Conservation (phyloP, 805 yeast species). For the Candida sanyiensis region DNA sequence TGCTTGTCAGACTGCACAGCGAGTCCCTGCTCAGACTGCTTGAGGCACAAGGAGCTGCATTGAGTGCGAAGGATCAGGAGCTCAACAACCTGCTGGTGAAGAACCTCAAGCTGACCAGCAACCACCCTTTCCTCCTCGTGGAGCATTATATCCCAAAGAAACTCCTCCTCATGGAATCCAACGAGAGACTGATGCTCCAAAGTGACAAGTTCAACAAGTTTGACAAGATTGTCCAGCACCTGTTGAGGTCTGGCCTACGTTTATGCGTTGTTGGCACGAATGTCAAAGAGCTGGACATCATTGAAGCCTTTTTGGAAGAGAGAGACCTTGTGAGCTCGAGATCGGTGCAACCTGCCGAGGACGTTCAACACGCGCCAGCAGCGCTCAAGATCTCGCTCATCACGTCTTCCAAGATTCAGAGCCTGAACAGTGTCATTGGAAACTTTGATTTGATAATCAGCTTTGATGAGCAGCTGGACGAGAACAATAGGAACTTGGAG, state of each 20-base stretch:
- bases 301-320: conserved; percentile 78
- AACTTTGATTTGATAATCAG: conserved; percentile 40
- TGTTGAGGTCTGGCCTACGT: conserved; percentile 23
- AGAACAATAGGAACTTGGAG: conserved; percentile 27
- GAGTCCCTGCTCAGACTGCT: conserved; percentile 26
- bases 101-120: conserved; percentile 45
- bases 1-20: conserved; percentile 39
- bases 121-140: conserved; percentile 67
- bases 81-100: conserved; percentile 38
- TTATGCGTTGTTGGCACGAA: conserved; percentile 50
- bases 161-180: conserved; percentile 58
- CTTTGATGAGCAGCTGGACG: conserved; percentile 40
- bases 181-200: conserved; percentile 43
- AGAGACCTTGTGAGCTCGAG: conserved; percentile 59
- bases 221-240: conserved; percentile 35
- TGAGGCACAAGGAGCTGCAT: conserved; percentile 7
- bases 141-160: conserved; percentile 75
- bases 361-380: conserved; percentile 32
- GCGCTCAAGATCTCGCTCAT: conserved; percentile 7
- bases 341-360: conserved; percentile 58
- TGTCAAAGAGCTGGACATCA: conserved; percentile 66
- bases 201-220: conserved; percentile 57
- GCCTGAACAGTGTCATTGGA: conserved; percentile 24
- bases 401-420: conserved; percentile 2
- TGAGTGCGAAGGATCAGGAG: conserved; percentile 21